These are phyloP conservation scores for Eucalyptus decipiens DNA, from an alignment of 345 rosid species.

Conservation along the genomic window DNA sequence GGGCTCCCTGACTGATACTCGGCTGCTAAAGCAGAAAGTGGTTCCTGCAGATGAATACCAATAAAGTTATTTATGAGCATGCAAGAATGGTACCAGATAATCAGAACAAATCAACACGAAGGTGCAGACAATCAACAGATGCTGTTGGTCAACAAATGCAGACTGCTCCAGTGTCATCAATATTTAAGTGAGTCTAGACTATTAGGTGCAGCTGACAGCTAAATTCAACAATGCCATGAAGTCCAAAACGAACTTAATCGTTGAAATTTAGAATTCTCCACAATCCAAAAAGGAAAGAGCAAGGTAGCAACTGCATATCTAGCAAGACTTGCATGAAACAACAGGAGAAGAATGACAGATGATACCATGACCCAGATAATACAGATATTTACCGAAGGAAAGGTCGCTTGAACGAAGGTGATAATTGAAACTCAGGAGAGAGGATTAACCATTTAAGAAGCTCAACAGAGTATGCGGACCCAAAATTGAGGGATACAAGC, in stretches of 20 bases:
- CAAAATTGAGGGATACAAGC: background rate
- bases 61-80: background rate
- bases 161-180: background rate
- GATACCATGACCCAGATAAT: background rate
- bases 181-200: background rate
- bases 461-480: background rate
- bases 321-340: background rate
- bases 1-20: slow-evolving; percentile 87
- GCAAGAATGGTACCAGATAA: background rate
- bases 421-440: background rate
- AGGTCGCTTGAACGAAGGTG: background rate
- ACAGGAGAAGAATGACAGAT: background rate
- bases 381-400: background rate
- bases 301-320: background rate
- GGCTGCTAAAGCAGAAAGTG: slow-evolving; percentile 69
- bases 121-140: background rate
- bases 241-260: background rate
- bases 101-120: background rate
- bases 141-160: background rate
- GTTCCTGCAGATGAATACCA: slow-evolving; percentile 40
- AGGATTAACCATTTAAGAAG: background rate
- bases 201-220: background rate
- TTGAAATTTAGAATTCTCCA: background rate
- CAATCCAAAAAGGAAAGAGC: background rate
- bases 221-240: background rate